Conservation (phyloP, 192 early-diverging fungal species). For the Globomyces pollinis-pini region DNA sequence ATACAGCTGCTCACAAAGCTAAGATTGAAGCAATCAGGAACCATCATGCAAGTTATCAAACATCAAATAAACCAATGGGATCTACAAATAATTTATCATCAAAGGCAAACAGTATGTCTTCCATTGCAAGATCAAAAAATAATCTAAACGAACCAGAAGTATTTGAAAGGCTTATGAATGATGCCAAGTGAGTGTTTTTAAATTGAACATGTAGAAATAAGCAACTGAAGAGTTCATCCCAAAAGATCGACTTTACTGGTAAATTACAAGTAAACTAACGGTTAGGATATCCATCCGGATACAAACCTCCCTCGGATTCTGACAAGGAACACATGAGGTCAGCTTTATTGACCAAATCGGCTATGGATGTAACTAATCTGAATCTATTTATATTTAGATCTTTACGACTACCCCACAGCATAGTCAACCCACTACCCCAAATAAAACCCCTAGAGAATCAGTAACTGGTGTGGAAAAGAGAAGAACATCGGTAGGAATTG, state of each 20-base stretch:
- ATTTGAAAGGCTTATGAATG: neutral
- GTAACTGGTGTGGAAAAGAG: too few relatives aligned
- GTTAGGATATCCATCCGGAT: constrained; percentile 9
- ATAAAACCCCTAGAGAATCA: neutral
- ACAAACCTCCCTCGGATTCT: constrained; percentile 5
- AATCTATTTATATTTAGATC: neutral
- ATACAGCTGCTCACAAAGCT: constrained; percentile 18
- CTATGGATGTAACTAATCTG: constrained; percentile 1
- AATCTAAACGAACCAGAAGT: neutral
- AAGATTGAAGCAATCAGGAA: constrained; percentile 16
- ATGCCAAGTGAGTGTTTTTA: neutral
- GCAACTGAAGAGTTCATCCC: neutral
- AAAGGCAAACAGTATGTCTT: neutral
- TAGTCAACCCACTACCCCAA: neutral
- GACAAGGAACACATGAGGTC: constrained; percentile 12
- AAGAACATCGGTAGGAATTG: too few relatives aligned
- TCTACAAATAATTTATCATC: neutral
- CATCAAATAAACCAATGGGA: neutral
- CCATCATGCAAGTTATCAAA: neutral
- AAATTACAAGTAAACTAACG: neutral
- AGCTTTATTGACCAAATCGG: neutral
- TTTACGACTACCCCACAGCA: too few relatives aligned
- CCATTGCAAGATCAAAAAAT: neutral
- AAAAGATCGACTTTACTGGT: neutral
- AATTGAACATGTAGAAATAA: neutral